Percentiles rank a stretch among this genome's conserved stretches.
Conservation (phyloP, 2,329 filamentous ascomycete species). For the Fusarium fracticaudum region DNA sequence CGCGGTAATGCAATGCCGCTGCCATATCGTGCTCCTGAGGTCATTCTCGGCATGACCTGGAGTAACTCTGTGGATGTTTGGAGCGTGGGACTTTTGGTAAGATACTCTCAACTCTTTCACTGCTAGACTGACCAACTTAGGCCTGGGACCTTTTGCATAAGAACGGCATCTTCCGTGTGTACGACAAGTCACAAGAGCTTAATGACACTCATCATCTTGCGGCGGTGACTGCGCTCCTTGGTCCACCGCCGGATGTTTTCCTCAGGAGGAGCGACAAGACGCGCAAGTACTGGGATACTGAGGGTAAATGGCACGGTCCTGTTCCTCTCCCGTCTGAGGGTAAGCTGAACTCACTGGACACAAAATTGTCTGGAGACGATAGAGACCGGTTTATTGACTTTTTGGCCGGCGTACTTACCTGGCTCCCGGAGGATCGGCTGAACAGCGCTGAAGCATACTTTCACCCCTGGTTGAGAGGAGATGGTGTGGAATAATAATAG, state of each 20-base stretch:
- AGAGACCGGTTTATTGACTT: constrained; percentile 39
- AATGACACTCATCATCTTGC: constrained; percentile 45
- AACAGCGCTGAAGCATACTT: constrained; percentile 29
- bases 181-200: constrained; percentile 31
- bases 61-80: constrained; percentile 48
- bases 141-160: constrained; percentile 41
- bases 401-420: constrained; percentile 30
- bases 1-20: constrained; percentile 42
- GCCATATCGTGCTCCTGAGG: constrained; percentile 49
- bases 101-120: too few relatives aligned
- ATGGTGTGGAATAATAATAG: background rate
- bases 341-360: background rate
- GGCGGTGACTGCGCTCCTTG: constrained; percentile 42
- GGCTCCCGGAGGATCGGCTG: constrained; percentile 41
- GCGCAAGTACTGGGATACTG: constrained; percentile 40
- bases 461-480: constrained; percentile 36
- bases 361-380: constrained; percentile 17
- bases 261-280: constrained; percentile 32
- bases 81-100: constrained; percentile 49
- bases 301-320: constrained; percentile 43
- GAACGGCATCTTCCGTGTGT: constrained; percentile 37
- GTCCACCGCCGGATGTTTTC: constrained; percentile 42
- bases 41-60: constrained; percentile 51
- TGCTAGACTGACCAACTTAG: too few relatives aligned
- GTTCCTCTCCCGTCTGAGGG: constrained; percentile 35